These are phyloP conservation scores for Pisolithus thermaeus DNA, from an alignment of 1,284 basidiomycete genomes.

Conservation along the genomic window DNA sequence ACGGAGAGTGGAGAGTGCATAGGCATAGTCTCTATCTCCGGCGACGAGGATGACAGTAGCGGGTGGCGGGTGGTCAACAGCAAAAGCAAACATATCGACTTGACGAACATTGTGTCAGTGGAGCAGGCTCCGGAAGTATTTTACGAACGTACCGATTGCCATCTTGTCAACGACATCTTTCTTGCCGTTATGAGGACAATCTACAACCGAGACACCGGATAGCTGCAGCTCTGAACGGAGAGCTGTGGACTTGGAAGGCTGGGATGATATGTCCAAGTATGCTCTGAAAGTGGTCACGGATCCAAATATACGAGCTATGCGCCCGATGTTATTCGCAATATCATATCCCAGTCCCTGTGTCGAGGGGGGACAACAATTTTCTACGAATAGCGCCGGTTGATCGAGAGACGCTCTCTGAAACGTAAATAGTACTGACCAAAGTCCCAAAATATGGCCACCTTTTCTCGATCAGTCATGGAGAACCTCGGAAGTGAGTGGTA, in stretches of 20 bases:
- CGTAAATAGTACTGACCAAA: conserved; percentile 37
- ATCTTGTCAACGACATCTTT: conserved; percentile 42
- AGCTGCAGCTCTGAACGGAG: conserved; percentile 54
- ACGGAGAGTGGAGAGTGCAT: conserved; percentile 37
- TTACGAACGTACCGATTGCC: no score
- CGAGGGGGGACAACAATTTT: conserved; percentile 49
- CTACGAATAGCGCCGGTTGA: conserved; percentile 24
- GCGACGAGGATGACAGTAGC: conserved; percentile 42
- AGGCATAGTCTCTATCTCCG: conserved; percentile 44
- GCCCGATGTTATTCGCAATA: conserved; percentile 39
- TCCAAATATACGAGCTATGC: conserved; percentile 40
- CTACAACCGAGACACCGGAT: conserved; percentile 53
- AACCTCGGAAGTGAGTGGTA: neutral
- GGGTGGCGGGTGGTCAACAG: conserved; percentile 39
- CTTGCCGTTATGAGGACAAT: conserved; percentile 52
- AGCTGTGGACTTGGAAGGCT: conserved; percentile 22
- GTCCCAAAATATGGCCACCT: conserved; percentile 60
- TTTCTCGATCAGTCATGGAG: conserved; percentile 29
- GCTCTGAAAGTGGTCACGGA: conserved; percentile 45
- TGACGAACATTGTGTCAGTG: no score
- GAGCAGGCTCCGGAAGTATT: no score
- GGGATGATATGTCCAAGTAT: conserved; percentile 41
- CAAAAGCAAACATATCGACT: conserved; percentile 47
- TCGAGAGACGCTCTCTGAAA: neutral
- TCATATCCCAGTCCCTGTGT: conserved; percentile 38